Percentiles rank a stretch among this genome's conserved stretches.
Conservation (phyloP, 2,329 filamentous ascomycete genomes). For the Trichoderma cornu-damae region DNA sequence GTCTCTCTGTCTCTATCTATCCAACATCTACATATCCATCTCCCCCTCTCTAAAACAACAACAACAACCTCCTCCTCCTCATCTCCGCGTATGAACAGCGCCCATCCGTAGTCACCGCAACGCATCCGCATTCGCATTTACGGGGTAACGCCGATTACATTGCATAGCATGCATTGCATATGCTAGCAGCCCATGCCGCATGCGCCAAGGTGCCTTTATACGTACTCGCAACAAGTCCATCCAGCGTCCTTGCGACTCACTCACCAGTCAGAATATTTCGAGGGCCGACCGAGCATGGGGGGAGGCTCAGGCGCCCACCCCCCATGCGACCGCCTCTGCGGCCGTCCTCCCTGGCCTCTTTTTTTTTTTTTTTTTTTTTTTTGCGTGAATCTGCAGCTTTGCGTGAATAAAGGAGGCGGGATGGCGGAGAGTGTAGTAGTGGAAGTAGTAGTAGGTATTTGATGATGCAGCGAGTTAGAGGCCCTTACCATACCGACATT, state of each 20-base stretch:
- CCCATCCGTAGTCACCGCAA: background rate
- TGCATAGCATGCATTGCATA: background rate
- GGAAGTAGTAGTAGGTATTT: background rate
- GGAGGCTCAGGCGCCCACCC: constrained; percentile 1
- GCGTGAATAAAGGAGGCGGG: background rate
- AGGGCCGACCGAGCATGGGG: background rate
- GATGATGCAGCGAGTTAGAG: background rate
- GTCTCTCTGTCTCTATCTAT: no score
- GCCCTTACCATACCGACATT: constrained; percentile 8
- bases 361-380: no score
- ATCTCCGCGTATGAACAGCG: background rate
- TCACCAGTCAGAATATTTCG: background rate
- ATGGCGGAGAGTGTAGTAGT: background rate
- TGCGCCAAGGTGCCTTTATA: no score
- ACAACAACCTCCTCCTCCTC: background rate
- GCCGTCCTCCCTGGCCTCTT: constrained; percentile 5
- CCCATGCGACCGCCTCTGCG: constrained; percentile 13
- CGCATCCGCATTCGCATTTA: background rate
- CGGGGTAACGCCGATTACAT: no score
- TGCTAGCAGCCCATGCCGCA: background rate
- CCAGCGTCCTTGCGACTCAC: background rate
- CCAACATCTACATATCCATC: no score
- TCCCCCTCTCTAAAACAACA: background rate
- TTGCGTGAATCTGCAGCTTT: constrained; percentile 8
- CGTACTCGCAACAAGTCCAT: no score